These are phyloP conservation scores for Colletotrichum sp. DNA, from an alignment of 2,329 filamentous ascomycete genomes.

Conservation along the genomic window DNA sequence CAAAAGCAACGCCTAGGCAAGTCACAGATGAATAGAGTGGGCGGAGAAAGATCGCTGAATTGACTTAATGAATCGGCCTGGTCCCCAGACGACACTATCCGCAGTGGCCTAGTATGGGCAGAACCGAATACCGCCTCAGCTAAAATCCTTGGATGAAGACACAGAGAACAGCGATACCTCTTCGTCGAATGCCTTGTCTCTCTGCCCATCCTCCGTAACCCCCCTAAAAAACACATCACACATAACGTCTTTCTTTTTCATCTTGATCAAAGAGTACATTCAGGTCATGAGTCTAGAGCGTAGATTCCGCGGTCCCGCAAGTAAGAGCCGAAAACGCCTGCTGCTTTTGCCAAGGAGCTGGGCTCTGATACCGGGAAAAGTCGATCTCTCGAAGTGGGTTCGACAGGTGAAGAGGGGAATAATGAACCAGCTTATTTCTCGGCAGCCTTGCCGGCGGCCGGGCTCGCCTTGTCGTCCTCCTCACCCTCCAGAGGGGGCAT, in stretches of 20 bases:
- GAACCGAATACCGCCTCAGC: not conserved
- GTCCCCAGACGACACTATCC: not conserved
- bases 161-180: not conserved
- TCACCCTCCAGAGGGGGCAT: conserved; percentile 82
- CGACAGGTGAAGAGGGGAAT: not conserved
- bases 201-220: not conserved
- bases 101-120: not conserved
- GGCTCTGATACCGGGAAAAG: not conserved
- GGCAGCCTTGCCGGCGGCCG: conserved; percentile 27
- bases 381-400: not conserved
- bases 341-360: not conserved
- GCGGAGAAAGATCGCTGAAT: not conserved
- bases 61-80: not conserved
- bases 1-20: not conserved
- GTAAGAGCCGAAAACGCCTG: not conserved
- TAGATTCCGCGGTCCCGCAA: not conserved
- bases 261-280: conserved; percentile 19
- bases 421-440: conserved; percentile 18
- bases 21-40: not conserved
- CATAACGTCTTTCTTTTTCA: conserved; percentile 1
- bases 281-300: conserved; percentile 21
- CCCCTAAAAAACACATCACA: not conserved
- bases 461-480: conserved; percentile 45
- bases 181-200: not conserved
- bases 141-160: not conserved